phyloP scores from a whole-genome alignment of 1,284 basidiomycete species.

The Ustilago crameri region DNA sequence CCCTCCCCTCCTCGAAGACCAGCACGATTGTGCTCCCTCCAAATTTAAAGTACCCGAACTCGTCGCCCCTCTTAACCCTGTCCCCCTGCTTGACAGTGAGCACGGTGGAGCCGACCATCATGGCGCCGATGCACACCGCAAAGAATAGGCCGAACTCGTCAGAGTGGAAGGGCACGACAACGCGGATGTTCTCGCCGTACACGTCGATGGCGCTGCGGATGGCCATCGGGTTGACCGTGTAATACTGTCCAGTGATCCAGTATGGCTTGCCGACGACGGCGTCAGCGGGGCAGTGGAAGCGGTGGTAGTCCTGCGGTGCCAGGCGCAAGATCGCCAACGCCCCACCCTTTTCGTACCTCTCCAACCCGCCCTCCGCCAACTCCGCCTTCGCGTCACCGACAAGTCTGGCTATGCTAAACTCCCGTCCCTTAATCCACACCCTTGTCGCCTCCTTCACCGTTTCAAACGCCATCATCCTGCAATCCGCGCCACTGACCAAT shows the following conservation, averaged over 20 bases:
- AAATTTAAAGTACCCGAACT: slow-evolving; percentile 76
- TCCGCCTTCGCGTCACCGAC: slow-evolving; percentile 74
- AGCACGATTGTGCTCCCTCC: slow-evolving; percentile 64
- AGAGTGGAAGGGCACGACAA: slow-evolving; percentile 68
- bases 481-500: slow-evolving; percentile 90
- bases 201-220: slow-evolving; percentile 84
- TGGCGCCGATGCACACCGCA: slow-evolving; percentile 69
- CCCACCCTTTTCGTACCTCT: slow-evolving; percentile 81
- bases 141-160: slow-evolving; percentile 47
- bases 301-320: slow-evolving; percentile 89
- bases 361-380: slow-evolving; percentile 68
- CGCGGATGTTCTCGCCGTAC: slow-evolving; percentile 87
- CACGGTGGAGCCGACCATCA: slow-evolving; percentile 76
- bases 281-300: slow-evolving; percentile 92
- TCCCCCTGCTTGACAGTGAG: slow-evolving; percentile 87
- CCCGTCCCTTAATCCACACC: slow-evolving; percentile 97
- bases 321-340: slow-evolving; percentile 79
- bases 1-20: slow-evolving; percentile 76
- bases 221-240: slow-evolving; percentile 77
- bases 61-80: slow-evolving; percentile 81
- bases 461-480: slow-evolving; percentile 91
- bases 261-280: slow-evolving; percentile 74
- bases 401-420: slow-evolving; percentile 83
- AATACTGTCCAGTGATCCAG: slow-evolving; percentile 69
- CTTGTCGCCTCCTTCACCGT: slow-evolving; percentile 83